Evolutionary conservation across 2,329 filamentous ascomycete genomes (phyloP).

Genomic region (Cercospora sp.): DNA sequence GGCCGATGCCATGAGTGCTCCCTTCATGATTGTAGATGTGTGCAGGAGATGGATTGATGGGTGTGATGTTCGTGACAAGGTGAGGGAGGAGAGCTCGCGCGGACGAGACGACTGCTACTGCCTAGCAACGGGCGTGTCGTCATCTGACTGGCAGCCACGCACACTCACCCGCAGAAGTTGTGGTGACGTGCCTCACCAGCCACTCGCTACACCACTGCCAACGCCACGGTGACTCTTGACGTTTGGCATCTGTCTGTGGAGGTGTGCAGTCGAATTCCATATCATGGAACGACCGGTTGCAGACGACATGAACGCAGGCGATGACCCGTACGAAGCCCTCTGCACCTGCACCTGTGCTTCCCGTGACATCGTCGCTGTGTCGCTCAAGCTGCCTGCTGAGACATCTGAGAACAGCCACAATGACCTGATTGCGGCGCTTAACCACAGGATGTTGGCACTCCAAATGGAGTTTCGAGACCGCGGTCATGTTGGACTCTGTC

Average conservation of each 20-base stretch:
- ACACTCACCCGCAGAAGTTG: slow-evolving; percentile 5
- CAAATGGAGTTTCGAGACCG: background rate
- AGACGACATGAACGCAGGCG: background rate
- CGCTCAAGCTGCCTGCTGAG: background rate
- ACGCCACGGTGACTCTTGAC: background rate
- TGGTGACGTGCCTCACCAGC: background rate
- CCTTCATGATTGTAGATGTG: slow-evolving; percentile 67
- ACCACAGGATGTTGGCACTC: background rate
- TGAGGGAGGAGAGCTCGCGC: slow-evolving; percentile 5
- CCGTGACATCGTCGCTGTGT: background rate
- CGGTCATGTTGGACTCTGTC: background rate
- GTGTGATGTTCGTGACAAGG: slow-evolving; percentile 17
- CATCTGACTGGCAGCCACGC: slow-evolving; percentile 1
- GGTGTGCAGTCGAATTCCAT: background rate
- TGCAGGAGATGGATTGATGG: slow-evolving; percentile 16
- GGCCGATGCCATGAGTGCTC: slow-evolving; percentile 70
- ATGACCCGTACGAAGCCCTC: background rate
- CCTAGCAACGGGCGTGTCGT: slow-evolving; percentile 7
- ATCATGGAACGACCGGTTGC: background rate
- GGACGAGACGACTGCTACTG: background rate
- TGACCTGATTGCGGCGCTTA: background rate
- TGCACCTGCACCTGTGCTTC: background rate
- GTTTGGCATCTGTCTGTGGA: background rate
- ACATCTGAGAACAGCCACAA: background rate
- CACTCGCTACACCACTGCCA: background rate